Percentiles rank a stretch among this genome's conserved stretches.
Evolutionary conservation across 495 filamentous ascomycete genomes (phyloP).

Genomic region (Aspergillus cristatus): DNA sequence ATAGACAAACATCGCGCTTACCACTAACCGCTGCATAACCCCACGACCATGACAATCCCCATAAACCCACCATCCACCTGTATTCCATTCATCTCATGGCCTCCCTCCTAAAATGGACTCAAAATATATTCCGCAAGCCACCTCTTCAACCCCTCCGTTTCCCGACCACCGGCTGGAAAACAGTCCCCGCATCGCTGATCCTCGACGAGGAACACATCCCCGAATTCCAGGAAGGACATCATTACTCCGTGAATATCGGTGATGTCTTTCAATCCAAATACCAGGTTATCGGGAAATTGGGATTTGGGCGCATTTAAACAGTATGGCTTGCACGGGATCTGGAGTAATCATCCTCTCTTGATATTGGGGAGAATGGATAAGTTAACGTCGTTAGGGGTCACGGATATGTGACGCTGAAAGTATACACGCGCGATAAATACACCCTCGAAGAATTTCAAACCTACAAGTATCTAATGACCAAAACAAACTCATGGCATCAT

Average conservation of each 20-base stretch:
- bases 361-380: constrained; percentile 9
- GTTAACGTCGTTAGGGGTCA: constrained; percentile 18
- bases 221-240: constrained; percentile 31
- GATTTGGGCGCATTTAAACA: constrained; percentile 44
- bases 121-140: background rate
- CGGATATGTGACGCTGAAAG: constrained; percentile 36
- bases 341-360: constrained; percentile 16
- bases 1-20: too few species aligned
- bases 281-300: constrained; percentile 47
- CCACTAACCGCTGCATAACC: too few species aligned
- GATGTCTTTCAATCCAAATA: constrained; percentile 40
- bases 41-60: too few species aligned
- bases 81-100: too few species aligned
- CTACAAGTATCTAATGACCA: constrained; percentile 20
- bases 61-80: too few species aligned
- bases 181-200: constrained; percentile 8
- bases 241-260: constrained; percentile 44
- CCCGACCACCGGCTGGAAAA: constrained; percentile 15
- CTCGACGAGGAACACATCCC: constrained; percentile 41
- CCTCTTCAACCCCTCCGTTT: constrained; percentile 6
- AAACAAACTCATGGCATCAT: constrained; percentile 15
- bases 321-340: constrained; percentile 48
- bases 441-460: constrained; percentile 19
- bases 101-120: background rate
- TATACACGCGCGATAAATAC: constrained; percentile 20